Evolutionary conservation across 768 basidiomycete species (phyloP).

Genomic region (Rhodocollybia butyracea): DNA sequence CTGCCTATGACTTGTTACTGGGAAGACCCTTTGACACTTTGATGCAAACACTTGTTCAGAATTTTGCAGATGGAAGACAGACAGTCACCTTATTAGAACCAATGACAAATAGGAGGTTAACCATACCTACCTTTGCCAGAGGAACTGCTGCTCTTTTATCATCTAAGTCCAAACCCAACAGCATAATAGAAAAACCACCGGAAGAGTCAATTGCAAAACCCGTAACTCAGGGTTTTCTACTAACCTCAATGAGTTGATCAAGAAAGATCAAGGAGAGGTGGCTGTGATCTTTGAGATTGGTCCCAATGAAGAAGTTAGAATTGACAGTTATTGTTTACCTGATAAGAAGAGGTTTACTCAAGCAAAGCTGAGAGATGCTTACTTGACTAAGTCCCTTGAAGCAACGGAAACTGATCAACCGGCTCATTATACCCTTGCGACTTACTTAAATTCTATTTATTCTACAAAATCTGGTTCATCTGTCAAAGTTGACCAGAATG

Average conservation of each 20-base stretch:
- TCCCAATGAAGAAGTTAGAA: neutral
- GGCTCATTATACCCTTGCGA: neutral
- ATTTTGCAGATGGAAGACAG: neutral
- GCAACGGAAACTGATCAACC: neutral
- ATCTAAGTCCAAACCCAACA: neutral
- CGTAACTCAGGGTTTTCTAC: conserved; percentile 2
- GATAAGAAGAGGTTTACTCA: neutral
- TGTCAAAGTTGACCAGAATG: no score
- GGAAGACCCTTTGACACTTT: conserved; percentile 12
- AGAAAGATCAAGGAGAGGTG: conserved; percentile 8
- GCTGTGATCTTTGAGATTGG: neutral
- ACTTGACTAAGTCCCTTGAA: neutral
- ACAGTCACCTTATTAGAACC: neutral
- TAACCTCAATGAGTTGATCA: conserved; percentile 8
- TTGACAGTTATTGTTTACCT: neutral
- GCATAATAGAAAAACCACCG: neutral
- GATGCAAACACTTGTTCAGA: neutral
- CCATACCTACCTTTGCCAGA: neutral
- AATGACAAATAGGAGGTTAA: neutral
- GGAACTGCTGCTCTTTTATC: neutral
- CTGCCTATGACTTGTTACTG: conserved; percentile 25
- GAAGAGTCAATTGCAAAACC: neutral
- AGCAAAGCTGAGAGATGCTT: conserved; percentile 1
- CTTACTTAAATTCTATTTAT: no score
- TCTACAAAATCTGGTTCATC: no score